Percentiles rank a stretch among this genome's conserved stretches.
phyloP scores from a whole-genome alignment of 148 eudicot genomes.

The Fagopyrum homotropicum region DNA sequence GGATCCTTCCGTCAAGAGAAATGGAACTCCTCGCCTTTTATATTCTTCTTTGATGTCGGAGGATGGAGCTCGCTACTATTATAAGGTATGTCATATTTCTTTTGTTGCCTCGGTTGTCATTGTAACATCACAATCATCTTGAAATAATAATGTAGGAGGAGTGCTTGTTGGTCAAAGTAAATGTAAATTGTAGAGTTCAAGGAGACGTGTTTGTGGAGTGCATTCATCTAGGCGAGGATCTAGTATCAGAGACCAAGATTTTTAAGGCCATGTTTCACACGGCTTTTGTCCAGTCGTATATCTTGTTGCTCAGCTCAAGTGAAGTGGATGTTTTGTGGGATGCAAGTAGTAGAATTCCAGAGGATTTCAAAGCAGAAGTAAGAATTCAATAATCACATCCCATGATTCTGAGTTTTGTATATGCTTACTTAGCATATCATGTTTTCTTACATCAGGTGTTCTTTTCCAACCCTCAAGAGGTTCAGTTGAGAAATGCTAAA shows the following conservation, averaged over 20 bases:
- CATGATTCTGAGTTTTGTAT: neutral
- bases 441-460: slow-evolving; percentile 2
- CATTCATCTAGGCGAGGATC: slow-evolving; percentile 50
- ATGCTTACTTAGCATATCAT: neutral
- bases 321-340: slow-evolving; percentile 49
- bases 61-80: slow-evolving; percentile 35
- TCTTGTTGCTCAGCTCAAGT: slow-evolving; percentile 30
- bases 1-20: slow-evolving; percentile 31
- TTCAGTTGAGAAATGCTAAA: neutral
- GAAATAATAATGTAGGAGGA: slow-evolving; percentile 41
- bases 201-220: slow-evolving; percentile 67
- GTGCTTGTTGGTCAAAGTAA: slow-evolving; percentile 40
- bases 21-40: slow-evolving; percentile 33
- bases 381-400: neutral
- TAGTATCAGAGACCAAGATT: slow-evolving; percentile 40
- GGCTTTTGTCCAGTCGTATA: slow-evolving; percentile 41
- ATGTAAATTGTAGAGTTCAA: slow-evolving; percentile 43
- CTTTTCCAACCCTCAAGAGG: slow-evolving; percentile 11
- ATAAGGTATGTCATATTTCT: slow-evolving; percentile 29
- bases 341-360: slow-evolving; percentile 31
- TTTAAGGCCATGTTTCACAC: slow-evolving; percentile 69
- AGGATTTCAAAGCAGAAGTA: slow-evolving; percentile 50
- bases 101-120: neutral
- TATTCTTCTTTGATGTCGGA: slow-evolving; percentile 33
- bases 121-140: neutral